Evolutionary conservation across 305 asterid species (phyloP), one percentile per base, ranked within the genome.

Genomic region (Solanum aculeatissimum): DNA sequence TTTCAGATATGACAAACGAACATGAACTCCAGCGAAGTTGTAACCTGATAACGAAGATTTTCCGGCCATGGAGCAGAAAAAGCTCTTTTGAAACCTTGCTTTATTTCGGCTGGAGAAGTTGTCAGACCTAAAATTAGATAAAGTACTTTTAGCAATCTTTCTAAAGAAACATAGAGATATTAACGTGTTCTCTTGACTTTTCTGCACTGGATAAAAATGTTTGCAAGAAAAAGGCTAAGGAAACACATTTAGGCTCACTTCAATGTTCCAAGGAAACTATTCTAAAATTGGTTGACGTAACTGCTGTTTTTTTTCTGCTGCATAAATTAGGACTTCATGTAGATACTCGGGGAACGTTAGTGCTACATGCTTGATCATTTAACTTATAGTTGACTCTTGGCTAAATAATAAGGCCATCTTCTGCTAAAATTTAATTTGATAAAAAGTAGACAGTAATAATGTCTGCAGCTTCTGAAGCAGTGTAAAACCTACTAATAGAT

Each of bases 21-120:
- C 82, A 77, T 77, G 47, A 77, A 77, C 14, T 29, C 18, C 47
- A 51, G 15, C 2, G 2, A 18, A 51, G 62, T 47, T 18, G 38
- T 42, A 75, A 95, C 99, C 97, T 94, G 97, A 89, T 94, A 95
- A 4, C 99, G 99, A 21, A 95, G 99, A 83, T 92, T 92, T 81
- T 93, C 90, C 19, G 95, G 95, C 99, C 99, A 96, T 3, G 98
- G 92, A 53, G 97, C 95, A 68, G 98, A 83, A 85, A 96, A 96
- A 87, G 94, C 98, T 89, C 94, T 94, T 85, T 66, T 93, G 89
- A 96, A 96, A 85, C 98, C 98, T 89, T 90, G 95, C 85, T 96
- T 96, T 87, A 96, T 94, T 86, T 94, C 97, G 89, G 93, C 89
- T 80, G 90, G 91, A 70, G 93, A 89, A 43, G 92, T 83, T 85